Evolutionary conservation across 108 stramenopile species (phyloP), one percentile per base, ranked within the genome.

Genomic region (Conticribra guillardii): DNA sequence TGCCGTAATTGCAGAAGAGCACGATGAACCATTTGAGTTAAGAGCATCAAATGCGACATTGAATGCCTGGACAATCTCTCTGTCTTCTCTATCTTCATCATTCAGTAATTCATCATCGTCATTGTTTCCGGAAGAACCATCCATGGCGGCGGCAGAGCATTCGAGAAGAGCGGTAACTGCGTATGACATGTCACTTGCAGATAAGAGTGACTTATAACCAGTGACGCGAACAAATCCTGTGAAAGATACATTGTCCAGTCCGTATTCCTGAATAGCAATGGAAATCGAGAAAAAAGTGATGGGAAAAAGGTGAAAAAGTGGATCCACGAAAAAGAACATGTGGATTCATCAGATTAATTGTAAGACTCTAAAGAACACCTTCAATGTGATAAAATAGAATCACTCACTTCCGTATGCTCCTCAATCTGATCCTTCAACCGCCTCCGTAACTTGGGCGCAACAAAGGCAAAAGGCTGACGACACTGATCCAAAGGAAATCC

Each of bases 161-260:
- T 91, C 91, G 5, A 95, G 80, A 5, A 95, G 76, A 9, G 89
- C 94, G n/a, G 88, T 89, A n/a, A 91, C 82, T 33, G 90, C 94
- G 59, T 91, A 80, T 1, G 86, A 85, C 60, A 92, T 86, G 53
- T 95, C 94, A 73, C 89, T 86, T 31, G 89, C 91, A 4, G 90
- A 88, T 14, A 92, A 60, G 24, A 92, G 75, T 14, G 91, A 91
- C 27, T 86, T 82, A 60, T 88, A 95, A 9, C 94, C 94, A 28
- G 91, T 95, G 53, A 92, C 84, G 22, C 91, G 84, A 51, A 86
- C 80, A 59, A 95, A 95, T 55, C 88, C 87, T 8, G 91, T 88
- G 70, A 84, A 89, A 28, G 87, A 84, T 24, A 92, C 85, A 52
- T 87, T 84, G 23, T 77, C 86, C 50, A 95, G 64, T 63, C 89